Evolutionary conservation across 2,329 filamentous ascomycete species (phyloP).

Genomic region (Leptographium flavum): DNA sequence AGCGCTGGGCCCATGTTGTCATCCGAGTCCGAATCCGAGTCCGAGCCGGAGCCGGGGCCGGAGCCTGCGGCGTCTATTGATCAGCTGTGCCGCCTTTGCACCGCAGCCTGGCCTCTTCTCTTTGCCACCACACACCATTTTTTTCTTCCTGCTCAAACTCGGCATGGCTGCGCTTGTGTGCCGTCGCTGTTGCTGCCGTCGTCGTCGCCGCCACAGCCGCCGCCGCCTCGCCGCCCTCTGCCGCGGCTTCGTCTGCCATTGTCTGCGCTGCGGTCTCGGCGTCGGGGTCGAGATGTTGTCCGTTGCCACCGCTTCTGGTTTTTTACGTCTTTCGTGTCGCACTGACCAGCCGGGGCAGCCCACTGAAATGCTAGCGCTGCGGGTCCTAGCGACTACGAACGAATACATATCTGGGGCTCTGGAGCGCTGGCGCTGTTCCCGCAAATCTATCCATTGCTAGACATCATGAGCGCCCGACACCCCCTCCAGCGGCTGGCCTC

Average conservation of each 20-base stretch:
- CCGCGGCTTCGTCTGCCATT: constrained; percentile 10
- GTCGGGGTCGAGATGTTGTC: not conserved
- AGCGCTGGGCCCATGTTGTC: constrained; percentile 87
- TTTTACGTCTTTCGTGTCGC: not conserved
- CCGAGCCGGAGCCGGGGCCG: constrained; percentile 1
- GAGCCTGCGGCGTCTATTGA: not conserved
- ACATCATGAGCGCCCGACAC: constrained; percentile 30
- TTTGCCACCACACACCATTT: too few species aligned
- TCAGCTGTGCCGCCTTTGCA: too few species aligned
- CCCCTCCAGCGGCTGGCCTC: constrained; percentile 51
- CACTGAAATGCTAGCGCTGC: not conserved
- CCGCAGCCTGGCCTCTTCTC: too few species aligned
- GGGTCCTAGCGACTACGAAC: not conserved
- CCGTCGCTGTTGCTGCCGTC: too few species aligned
- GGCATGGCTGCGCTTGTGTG: constrained; percentile 43
- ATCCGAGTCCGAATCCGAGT: constrained; percentile 37
- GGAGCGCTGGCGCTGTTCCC: not conserved
- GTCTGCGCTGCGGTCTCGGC: not conserved
- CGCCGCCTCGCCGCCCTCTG: constrained; percentile 19
- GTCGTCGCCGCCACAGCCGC: too few species aligned
- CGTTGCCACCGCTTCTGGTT: constrained; percentile 12
- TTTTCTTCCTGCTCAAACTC: constrained; percentile 36
- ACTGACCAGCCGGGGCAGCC: not conserved
- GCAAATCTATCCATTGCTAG: not conserved
- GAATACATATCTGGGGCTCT: not conserved